These are phyloP conservation scores for Fraxinus sp. DNA, from an alignment of 305 asterid species.

Conservation along the genomic window DNA sequence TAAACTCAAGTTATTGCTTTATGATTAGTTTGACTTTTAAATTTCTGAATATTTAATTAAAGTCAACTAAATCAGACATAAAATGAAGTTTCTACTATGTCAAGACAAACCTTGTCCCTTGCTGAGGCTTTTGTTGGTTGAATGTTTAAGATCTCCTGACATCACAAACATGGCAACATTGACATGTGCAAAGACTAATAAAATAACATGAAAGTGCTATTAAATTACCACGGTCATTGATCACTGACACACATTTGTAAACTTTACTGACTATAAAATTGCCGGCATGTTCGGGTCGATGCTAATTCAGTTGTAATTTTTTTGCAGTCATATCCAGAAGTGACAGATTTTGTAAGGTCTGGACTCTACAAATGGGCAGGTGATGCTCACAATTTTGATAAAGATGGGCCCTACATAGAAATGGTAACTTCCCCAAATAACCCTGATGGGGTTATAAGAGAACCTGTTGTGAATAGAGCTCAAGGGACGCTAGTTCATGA, in stretches of 20 bases:
- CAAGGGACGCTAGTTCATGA: constrained; percentile 56
- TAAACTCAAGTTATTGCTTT: neutral
- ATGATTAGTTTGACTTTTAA: constrained; percentile 18
- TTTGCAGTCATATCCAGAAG: constrained; percentile 62
- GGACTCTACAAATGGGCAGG: constrained; percentile 61
- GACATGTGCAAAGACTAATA: constrained; percentile 23
- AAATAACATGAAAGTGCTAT: neutral
- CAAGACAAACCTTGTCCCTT: constrained; percentile 35
- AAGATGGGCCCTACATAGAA: constrained; percentile 62
- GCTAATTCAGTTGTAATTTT: neutral
- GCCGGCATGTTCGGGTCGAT: neutral
- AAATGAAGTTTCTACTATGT: constrained; percentile 7
- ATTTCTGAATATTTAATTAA: neutral
- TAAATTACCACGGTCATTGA: neutral
- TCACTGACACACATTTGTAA: neutral
- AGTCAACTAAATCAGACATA: constrained; percentile 25
- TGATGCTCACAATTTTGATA: constrained; percentile 46
- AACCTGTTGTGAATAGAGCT: constrained; percentile 50
- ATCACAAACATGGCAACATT: constrained; percentile 35
- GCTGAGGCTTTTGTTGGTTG: constrained; percentile 35
- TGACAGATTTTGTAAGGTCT: constrained; percentile 46
- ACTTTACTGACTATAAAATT: neutral
- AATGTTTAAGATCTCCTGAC: constrained; percentile 32
- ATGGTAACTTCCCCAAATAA: constrained; percentile 73
- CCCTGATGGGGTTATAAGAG: constrained; percentile 54